A percentile compares a stretch with the other conserved stretches of the same genome.
Conservation (phyloP, 2,329 filamentous ascomycete genomes). For the Pestalotiopsis sp. region DNA sequence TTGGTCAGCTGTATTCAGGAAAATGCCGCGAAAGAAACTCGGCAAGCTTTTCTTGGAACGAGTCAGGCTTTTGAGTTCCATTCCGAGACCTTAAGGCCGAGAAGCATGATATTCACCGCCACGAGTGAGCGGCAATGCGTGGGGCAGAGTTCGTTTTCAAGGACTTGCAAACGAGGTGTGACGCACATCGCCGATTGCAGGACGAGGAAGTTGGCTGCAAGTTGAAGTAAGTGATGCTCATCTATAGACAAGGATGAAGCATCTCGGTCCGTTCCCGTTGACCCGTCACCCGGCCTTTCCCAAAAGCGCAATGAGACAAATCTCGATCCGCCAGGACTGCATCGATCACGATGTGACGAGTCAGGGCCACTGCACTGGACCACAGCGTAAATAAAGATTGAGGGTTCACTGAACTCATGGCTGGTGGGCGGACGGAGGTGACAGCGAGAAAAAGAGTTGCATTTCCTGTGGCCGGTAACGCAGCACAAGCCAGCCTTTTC, state of each 20-base stretch:
- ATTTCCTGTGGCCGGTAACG: neutral
- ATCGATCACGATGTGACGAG: neutral
- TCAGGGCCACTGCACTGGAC: neutral
- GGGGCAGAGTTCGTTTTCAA: neutral
- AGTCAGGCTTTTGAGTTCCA: neutral
- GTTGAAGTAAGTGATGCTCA: neutral
- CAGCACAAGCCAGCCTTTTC: neutral
- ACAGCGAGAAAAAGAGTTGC: neutral
- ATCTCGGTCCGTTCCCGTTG: neutral
- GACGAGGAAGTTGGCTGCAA: neutral
- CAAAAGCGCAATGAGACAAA: neutral
- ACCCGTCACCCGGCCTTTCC: neutral
- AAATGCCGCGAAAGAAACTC: neutral
- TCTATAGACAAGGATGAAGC: neutral
- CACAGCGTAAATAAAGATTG: neutral
- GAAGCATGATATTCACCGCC: neutral
- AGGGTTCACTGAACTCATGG: neutral
- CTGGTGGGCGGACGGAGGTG: neutral
- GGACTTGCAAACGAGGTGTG: neutral
- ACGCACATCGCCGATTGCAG: neutral
- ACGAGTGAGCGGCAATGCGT: neutral
- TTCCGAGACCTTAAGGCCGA: neutral
- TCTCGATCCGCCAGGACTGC: neutral
- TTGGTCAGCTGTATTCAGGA: neutral
- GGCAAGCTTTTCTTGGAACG: neutral